These are phyloP conservation scores for Ceratocystis ficicola DNA, from an alignment of 2,329 filamentous ascomycete genomes.

Conservation along the genomic window DNA sequence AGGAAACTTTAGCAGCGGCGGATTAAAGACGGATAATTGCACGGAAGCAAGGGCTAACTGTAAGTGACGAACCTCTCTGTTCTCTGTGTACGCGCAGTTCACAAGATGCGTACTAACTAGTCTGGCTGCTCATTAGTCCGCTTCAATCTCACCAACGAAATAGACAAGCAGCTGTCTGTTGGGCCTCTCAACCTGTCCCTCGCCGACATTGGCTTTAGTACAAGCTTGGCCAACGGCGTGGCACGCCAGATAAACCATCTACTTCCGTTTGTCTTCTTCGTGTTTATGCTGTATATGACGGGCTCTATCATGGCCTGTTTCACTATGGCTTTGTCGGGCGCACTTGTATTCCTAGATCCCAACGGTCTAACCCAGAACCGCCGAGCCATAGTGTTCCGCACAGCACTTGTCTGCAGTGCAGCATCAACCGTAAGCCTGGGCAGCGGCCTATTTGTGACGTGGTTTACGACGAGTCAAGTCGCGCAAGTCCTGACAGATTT, in stretches of 20 bases:
- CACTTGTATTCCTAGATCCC: slow-evolving; percentile 14
- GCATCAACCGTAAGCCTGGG: slow-evolving; percentile 32
- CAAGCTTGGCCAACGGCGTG: slow-evolving; percentile 28
- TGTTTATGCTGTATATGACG: slow-evolving; percentile 40
- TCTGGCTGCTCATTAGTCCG: slow-evolving; percentile 24
- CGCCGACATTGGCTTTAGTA: slow-evolving; percentile 35
- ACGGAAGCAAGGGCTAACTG: slow-evolving; percentile 32
- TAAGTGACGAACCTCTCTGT: slow-evolving; percentile 26
- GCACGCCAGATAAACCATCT: slow-evolving; percentile 38
- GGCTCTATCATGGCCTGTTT: slow-evolving; percentile 34
- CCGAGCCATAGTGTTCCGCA: slow-evolving; percentile 10
- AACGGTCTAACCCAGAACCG: not conserved
- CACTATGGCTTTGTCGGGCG: slow-evolving; percentile 30
- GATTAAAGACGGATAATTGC: slow-evolving; percentile 36
- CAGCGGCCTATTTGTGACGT: slow-evolving; percentile 35
- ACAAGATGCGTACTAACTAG: not conserved
- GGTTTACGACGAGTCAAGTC: slow-evolving; percentile 33
- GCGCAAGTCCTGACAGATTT: slow-evolving; percentile 34
- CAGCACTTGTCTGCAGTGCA: slow-evolving; percentile 32
- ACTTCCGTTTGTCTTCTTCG: slow-evolving; percentile 37
- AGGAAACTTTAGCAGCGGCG: slow-evolving; percentile 35
- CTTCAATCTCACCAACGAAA: slow-evolving; percentile 37
- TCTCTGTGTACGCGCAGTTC: not conserved
- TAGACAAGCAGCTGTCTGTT: slow-evolving; percentile 37
- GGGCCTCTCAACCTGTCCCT: slow-evolving; percentile 37